Conservation (phyloP, 768 basidiomycete species). For the Podaxis rugospora region DNA sequence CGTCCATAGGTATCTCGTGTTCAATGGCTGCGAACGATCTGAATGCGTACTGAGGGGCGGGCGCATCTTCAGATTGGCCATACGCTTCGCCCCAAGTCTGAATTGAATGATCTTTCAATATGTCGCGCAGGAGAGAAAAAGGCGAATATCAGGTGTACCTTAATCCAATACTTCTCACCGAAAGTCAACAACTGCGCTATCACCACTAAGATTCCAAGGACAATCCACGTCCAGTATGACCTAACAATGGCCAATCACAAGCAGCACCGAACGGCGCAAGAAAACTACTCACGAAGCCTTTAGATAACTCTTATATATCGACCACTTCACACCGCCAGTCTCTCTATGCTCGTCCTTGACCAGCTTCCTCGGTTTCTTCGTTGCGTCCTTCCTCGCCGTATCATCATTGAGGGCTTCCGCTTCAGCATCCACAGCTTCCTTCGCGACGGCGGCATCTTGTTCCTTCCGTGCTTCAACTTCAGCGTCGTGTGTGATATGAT, state of each 20-base stretch:
- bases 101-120: neutral
- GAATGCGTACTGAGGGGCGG: constrained; percentile 22
- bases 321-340: constrained; percentile 79
- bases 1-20: constrained; percentile 33
- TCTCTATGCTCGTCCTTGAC: constrained; percentile 82
- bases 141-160: constrained; percentile 30
- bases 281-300: constrained; percentile 55
- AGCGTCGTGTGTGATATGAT: constrained; percentile 43
- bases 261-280: neutral
- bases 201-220: constrained; percentile 45
- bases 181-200: constrained; percentile 49
- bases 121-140: neutral
- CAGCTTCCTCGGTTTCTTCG: constrained; percentile 67
- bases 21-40: constrained; percentile 31
- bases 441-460: neutral
- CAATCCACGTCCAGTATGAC: constrained; percentile 65
- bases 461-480: constrained; percentile 35
- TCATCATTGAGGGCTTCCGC: constrained; percentile 4
- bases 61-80: constrained; percentile 9
- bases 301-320: constrained; percentile 62
- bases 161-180: constrained; percentile 73
- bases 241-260: constrained; percentile 22
- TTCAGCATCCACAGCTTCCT: constrained; percentile 16
- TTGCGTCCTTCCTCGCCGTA: constrained; percentile 22
- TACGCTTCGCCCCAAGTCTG: constrained; percentile 72